Percentiles rank a stretch among this genome's conserved stretches.
Conservation (phyloP, 306 rosid genomes). For the Vigna unguiculata region DNA sequence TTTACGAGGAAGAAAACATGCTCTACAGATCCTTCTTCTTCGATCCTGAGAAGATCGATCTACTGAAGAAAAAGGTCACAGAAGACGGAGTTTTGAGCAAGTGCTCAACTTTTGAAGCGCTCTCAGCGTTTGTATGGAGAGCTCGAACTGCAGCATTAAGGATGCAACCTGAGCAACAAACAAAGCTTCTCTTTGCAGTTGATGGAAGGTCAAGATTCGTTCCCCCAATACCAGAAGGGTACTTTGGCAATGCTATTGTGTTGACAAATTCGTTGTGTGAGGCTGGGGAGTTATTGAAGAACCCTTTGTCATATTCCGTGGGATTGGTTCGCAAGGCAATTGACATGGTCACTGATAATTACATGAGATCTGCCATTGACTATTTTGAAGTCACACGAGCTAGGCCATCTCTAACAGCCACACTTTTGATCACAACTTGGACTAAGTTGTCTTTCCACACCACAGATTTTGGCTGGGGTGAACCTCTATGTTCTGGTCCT, state of each 20-base stretch:
- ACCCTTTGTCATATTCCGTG: constrained; percentile 62
- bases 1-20: constrained; percentile 58
- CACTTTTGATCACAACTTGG: constrained; percentile 84
- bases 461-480: constrained; percentile 86
- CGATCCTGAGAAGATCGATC: constrained; percentile 55
- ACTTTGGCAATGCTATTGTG: constrained; percentile 76
- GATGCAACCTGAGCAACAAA: constrained; percentile 69
- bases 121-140: constrained; percentile 86
- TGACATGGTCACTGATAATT: constrained; percentile 61
- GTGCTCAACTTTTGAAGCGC: constrained; percentile 74
- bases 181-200: constrained; percentile 82
- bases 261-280: constrained; percentile 63
- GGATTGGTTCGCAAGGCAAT: constrained; percentile 65
- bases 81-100: constrained; percentile 62
- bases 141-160: constrained; percentile 69
- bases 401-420: constrained; percentile 74
- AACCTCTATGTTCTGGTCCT: constrained; percentile 76
- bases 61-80: constrained; percentile 64
- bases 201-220: constrained; percentile 74
- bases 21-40: constrained; percentile 67
- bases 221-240: constrained; percentile 77
- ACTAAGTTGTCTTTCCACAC: constrained; percentile 71
- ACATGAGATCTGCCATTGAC: constrained; percentile 85
- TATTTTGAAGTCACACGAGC: constrained; percentile 77
- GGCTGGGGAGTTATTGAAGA: constrained; percentile 63